These are phyloP conservation scores for Cyanidioschyzon merolae DNA, from an alignment of 23 red algal genomes.

Conservation along the genomic window DNA sequence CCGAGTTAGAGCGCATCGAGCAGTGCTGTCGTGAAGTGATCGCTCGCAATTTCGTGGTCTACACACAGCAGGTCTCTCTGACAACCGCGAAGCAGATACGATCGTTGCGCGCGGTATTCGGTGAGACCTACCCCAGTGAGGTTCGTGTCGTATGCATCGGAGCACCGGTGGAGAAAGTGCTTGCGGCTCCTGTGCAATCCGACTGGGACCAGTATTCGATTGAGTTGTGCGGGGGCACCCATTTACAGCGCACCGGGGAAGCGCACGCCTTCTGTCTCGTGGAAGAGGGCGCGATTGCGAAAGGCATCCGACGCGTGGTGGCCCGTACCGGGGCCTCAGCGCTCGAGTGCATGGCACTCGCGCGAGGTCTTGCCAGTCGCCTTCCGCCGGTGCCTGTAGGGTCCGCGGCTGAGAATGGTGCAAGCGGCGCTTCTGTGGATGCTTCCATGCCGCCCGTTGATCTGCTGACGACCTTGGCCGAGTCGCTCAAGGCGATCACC, in stretches of 20 bases:
- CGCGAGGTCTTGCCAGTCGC: slow-evolving; percentile 2
- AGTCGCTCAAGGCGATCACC: not conserved
- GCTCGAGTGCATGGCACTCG: slow-evolving; percentile 25
- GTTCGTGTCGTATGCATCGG: slow-evolving; percentile 92
- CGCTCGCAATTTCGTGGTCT: slow-evolving; percentile 41
- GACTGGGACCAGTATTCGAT: slow-evolving; percentile 51
- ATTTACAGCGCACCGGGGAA: slow-evolving; percentile 70
- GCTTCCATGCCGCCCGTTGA: not conserved
- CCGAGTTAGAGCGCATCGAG: slow-evolving; percentile 54
- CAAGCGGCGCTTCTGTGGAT: not conserved
- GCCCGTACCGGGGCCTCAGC: slow-evolving; percentile 66
- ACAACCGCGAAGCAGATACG: slow-evolving; percentile 51
- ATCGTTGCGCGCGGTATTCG: slow-evolving; percentile 77
- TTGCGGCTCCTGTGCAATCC: slow-evolving; percentile 57
- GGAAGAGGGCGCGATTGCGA: slow-evolving; percentile 62
- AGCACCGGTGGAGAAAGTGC: slow-evolving; percentile 49
- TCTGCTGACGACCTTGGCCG: not conserved
- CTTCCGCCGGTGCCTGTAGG: not conserved
- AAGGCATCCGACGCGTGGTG: slow-evolving; percentile 73
- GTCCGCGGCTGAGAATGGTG: not conserved
- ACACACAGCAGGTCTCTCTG: slow-evolving; percentile 47
- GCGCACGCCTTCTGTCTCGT: slow-evolving; percentile 60
- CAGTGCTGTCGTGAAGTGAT: slow-evolving; percentile 27
- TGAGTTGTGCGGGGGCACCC: slow-evolving; percentile 94
- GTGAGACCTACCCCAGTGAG: slow-evolving; percentile 88